A percentile compares a stretch with the other conserved stretches of the same genome.
These are phyloP conservation scores for Tricholomella constricta DNA, from an alignment of 768 basidiomycete species.

Conservation along the genomic window DNA sequence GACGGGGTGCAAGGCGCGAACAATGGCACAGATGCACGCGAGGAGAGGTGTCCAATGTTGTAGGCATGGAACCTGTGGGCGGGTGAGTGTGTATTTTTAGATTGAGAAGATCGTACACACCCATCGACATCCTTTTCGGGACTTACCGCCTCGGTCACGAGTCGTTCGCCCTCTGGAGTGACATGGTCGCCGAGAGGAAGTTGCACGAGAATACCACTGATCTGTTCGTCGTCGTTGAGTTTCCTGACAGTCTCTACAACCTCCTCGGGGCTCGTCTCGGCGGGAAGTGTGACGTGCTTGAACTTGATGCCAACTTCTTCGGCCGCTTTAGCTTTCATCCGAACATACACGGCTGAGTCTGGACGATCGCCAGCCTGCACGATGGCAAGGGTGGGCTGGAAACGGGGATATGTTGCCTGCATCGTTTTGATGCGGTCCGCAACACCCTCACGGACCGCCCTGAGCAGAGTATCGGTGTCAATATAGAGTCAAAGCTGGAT, in stretches of 20 bases:
- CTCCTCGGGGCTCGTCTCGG: slow-evolving; percentile 68
- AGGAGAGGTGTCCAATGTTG: slow-evolving; percentile 94
- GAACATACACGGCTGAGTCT: slow-evolving; percentile 90
- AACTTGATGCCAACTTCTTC: slow-evolving; percentile 91
- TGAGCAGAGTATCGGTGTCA: slow-evolving; percentile 30
- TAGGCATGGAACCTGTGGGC: slow-evolving; percentile 88
- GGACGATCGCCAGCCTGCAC: slow-evolving; percentile 92
- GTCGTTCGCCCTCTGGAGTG: slow-evolving; percentile 77
- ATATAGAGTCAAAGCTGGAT: neutral
- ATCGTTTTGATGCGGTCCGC: slow-evolving; percentile 65
- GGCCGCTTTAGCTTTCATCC: slow-evolving; percentile 97
- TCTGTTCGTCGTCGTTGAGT: slow-evolving; percentile 78
- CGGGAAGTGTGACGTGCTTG: slow-evolving; percentile 76
- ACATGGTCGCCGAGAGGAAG: slow-evolving; percentile 89
- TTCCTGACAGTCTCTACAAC: slow-evolving; percentile 76
- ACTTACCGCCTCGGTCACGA: slow-evolving; percentile 91
- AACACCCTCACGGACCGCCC: slow-evolving; percentile 79
- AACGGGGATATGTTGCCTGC: slow-evolving; percentile 76
- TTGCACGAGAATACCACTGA: slow-evolving; percentile 94
- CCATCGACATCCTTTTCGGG: slow-evolving; percentile 98
- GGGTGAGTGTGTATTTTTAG: slow-evolving; percentile 4
- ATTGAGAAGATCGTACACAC: slow-evolving; percentile 42
- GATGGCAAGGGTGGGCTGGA: slow-evolving; percentile 88
- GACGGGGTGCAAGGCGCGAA: slow-evolving; percentile 96
- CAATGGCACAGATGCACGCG: slow-evolving; percentile 84